Evolutionary conservation across 1,284 basidiomycete species (phyloP).

Genomic region (Apiotrichum mycotoxinovorans): DNA sequence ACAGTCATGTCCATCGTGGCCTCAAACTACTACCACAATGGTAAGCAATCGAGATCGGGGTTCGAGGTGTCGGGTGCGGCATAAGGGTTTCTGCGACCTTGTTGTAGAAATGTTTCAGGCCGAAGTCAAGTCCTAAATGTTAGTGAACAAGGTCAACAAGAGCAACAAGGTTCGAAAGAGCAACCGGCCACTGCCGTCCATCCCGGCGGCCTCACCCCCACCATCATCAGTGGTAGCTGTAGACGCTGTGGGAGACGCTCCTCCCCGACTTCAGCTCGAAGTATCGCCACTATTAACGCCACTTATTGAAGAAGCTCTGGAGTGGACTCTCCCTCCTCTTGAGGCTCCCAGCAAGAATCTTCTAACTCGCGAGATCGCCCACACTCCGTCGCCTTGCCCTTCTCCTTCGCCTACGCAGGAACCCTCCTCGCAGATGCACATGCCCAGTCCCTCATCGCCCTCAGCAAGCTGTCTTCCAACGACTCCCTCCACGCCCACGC

Average conservation of each 20-base stretch:
- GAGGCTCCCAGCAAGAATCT: neutral
- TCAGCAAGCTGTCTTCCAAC: neutral
- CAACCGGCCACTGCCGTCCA: neutral
- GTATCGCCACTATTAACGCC: neutral
- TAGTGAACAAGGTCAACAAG: neutral
- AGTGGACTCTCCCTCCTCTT: neutral
- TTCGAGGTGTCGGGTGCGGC: too few species aligned
- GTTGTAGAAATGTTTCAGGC: too few species aligned
- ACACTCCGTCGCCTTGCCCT: too few species aligned
- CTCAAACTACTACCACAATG: neutral
- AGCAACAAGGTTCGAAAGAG: neutral
- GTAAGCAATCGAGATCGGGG: neutral
- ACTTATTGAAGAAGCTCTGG: neutral
- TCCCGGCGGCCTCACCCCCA: neutral
- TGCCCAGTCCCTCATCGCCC: too few species aligned
- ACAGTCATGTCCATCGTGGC: neutral
- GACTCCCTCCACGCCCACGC: neutral
- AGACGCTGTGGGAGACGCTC: neutral
- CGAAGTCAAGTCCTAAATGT: too few species aligned
- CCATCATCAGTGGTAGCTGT: neutral
- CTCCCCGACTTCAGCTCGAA: neutral
- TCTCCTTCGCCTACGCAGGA: too few species aligned
- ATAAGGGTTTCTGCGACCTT: too few species aligned
- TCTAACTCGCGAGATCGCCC: too few species aligned
- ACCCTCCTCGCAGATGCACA: too few species aligned